Percentiles rank a stretch among this genome's conserved stretches.
phyloP scores from a whole-genome alignment of 1,284 basidiomycete species.

The Ceratobasidium sp. region DNA sequence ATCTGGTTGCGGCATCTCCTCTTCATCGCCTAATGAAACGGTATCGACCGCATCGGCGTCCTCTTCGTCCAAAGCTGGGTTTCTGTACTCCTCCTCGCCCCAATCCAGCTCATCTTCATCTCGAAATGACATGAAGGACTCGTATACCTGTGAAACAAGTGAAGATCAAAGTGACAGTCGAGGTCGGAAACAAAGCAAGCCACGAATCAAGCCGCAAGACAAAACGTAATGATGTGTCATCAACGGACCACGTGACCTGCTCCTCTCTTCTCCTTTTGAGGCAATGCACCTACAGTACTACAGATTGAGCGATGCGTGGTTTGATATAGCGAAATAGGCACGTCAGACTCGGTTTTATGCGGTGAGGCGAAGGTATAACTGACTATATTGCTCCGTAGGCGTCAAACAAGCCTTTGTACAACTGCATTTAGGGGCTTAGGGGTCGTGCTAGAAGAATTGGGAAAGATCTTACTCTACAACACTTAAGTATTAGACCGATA shows the following conservation, averaged over 20 bases:
- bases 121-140: conserved; percentile 32
- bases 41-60: conserved; percentile 39
- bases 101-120: conserved; percentile 44
- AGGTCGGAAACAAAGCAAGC: conserved; percentile 42
- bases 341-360: too few species aligned
- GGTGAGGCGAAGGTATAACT: too few species aligned
- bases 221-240: conserved; percentile 25
- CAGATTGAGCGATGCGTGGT: not conserved
- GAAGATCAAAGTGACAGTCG: conserved; percentile 2
- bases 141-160: conserved; percentile 5
- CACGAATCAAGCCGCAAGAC: conserved; percentile 34
- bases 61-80: not conserved
- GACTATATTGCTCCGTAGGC: too few species aligned
- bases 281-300: not conserved
- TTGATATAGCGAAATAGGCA: too few species aligned
- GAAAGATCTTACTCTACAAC: too few species aligned
- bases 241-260: conserved; percentile 18
- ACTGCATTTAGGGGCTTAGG: too few species aligned
- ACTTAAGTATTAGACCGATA: too few species aligned
- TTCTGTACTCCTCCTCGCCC: conserved; percentile 33
- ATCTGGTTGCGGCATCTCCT: conserved; percentile 22
- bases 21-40: conserved; percentile 41
- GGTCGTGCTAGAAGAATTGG: too few species aligned
- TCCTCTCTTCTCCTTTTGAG: conserved; percentile 8
- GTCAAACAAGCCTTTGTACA: too few species aligned